Conservation (phyloP, 2,329 filamentous ascomycete genomes). For the Fusarium kyushuense region DNA sequence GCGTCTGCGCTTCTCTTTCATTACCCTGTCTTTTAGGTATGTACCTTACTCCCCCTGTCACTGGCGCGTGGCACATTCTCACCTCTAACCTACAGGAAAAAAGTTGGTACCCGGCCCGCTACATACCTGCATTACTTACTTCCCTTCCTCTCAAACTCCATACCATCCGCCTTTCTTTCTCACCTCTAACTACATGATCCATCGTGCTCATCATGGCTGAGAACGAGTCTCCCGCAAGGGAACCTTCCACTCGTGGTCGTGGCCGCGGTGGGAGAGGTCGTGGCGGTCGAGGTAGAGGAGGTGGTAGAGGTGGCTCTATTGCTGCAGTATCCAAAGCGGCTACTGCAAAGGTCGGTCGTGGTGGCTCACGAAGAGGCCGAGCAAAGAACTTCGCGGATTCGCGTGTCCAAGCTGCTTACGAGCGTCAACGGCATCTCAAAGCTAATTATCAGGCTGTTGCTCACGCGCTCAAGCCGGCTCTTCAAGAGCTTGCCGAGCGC, state of each 20-base stretch:
- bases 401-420: conserved; percentile 68
- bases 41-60: conserved; percentile 35
- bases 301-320: conserved; percentile 51
- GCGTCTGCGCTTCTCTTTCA: conserved; percentile 25
- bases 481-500: conserved; percentile 74
- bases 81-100: conserved; percentile 39
- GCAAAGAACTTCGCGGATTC: conserved; percentile 68
- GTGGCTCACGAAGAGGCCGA: conserved; percentile 61
- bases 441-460: conserved; percentile 73
- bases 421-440: conserved; percentile 75
- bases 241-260: conserved; percentile 54
- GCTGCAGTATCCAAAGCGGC: conserved; percentile 52
- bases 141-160: conserved; percentile 16
- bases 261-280: conserved; percentile 51
- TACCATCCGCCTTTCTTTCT: conserved; percentile 19
- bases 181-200: conserved; percentile 50
- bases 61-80: conserved; percentile 43
- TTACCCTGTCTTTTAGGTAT: conserved; percentile 17
- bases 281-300: conserved; percentile 49
- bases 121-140: conserved; percentile 23
- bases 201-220: conserved; percentile 53
- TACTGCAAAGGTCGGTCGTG: conserved; percentile 54
- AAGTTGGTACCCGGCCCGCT: conserved; percentile 40
- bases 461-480: conserved; percentile 71
- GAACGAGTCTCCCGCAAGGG: conserved; percentile 54